Conservation (phyloP, 2,329 filamentous ascomycete genomes). For the Ceratocystis albifundus region DNA sequence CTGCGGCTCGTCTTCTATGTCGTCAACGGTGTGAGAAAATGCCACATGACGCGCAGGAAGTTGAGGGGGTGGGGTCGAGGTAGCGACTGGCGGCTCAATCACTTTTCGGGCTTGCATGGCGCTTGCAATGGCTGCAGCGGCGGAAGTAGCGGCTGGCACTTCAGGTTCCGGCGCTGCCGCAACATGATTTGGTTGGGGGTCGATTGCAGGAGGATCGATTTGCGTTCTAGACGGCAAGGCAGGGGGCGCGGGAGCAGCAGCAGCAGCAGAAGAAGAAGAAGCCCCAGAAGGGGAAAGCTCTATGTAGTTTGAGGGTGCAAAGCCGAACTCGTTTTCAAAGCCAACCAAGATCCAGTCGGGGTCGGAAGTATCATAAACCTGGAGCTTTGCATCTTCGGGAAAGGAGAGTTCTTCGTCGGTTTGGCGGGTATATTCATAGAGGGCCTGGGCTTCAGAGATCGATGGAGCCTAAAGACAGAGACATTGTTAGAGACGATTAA, state of each 20-base stretch:
- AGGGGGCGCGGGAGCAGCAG: conserved; percentile 30
- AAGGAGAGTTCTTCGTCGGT: conserved; percentile 98
- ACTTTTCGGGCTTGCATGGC: conserved; percentile 41
- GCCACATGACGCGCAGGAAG: conserved; percentile 25
- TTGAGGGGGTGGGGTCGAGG: conserved; percentile 27
- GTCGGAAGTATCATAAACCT: conserved; percentile 82
- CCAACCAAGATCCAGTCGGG: conserved; percentile 95
- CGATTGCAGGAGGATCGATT: conserved; percentile 30
- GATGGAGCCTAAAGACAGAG: conserved; percentile 42
- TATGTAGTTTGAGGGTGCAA: conserved; percentile 93
- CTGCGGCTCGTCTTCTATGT: conserved; percentile 26
- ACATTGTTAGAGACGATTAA: conserved; percentile 10
- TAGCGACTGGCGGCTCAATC: conserved; percentile 15
- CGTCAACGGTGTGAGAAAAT: conserved; percentile 7
- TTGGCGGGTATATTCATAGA: conserved; percentile 96
- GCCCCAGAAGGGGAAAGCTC: conserved; percentile 47
- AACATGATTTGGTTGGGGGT: conserved; percentile 25
- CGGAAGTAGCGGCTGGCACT: conserved; percentile 31
- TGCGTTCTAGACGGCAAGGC: conserved; percentile 36
- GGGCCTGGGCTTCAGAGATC: conserved; percentile 58
- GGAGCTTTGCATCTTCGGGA: conserved; percentile 69
- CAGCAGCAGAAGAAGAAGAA: conserved; percentile 27
- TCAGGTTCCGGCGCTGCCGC: background rate
- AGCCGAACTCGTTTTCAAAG: conserved; percentile 73
- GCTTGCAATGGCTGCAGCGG: conserved; percentile 45